Evolutionary conservation across 108 stramenopile species (phyloP).

Genomic region (Nitzschia inconspicua): DNA sequence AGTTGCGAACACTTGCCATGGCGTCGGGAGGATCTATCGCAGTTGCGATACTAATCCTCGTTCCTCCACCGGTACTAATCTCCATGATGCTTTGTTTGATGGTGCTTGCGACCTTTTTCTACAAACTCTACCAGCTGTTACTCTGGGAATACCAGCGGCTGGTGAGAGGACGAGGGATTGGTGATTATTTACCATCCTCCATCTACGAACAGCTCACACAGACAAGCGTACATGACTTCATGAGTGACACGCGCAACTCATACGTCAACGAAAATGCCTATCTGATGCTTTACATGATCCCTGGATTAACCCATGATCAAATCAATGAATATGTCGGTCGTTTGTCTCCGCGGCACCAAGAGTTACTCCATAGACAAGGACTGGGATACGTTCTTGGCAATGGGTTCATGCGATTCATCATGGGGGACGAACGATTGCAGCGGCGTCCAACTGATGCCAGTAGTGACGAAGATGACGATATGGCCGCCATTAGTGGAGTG

Average conservation of each 20-base stretch:
- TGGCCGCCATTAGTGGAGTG: neutral
- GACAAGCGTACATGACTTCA: constrained; percentile 61
- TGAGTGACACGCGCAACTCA: constrained; percentile 38
- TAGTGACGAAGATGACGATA: neutral
- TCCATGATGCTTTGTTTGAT: constrained; percentile 6
- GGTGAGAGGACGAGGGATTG: constrained; percentile 25
- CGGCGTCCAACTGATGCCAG: constrained; percentile 13
- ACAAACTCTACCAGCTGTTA: constrained; percentile 1
- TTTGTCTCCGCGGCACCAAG: constrained; percentile 57
- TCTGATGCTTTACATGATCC: constrained; percentile 68
- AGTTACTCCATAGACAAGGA: constrained; percentile 45
- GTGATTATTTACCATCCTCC: constrained; percentile 44
- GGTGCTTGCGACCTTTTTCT: neutral
- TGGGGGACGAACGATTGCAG: constrained; percentile 39
- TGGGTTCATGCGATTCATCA: constrained; percentile 35
- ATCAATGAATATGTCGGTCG: constrained; percentile 51
- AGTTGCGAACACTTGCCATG: too few relatives aligned
- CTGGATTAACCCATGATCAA: constrained; percentile 61
- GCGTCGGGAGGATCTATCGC: too few relatives aligned
- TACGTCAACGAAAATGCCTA: constrained; percentile 47
- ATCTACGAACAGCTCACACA: constrained; percentile 41
- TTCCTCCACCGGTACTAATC: too few relatives aligned
- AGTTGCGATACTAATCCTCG: too few relatives aligned
- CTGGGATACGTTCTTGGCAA: constrained; percentile 23
- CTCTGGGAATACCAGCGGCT: constrained; percentile 14